phyloP scores from a whole-genome alignment of 371 early-diverging fungal genomes.

The Rhizopus microsporus region DNA sequence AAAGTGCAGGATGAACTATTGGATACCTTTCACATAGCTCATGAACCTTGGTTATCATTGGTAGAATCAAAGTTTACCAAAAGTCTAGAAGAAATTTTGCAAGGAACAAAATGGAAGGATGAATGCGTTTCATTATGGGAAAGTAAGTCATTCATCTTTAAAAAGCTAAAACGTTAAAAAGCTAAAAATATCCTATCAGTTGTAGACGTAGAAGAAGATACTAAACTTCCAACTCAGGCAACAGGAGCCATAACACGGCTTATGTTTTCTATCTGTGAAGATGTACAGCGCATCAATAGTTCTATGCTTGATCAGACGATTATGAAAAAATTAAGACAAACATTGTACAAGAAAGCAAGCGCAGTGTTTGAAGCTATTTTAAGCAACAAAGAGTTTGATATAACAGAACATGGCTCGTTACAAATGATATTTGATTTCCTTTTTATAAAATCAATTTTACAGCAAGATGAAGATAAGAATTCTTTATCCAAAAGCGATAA shows the following conservation, averaged over 20 bases:
- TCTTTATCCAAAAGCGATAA: conserved; percentile 17
- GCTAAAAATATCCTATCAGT: conserved; percentile 1
- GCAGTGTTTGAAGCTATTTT: conserved; percentile 7
- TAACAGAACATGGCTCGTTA: conserved; percentile 54
- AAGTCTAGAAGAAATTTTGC: conserved; percentile 15
- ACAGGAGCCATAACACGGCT: conserved; percentile 40
- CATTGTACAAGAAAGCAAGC: neutral
- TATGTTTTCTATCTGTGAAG: conserved; percentile 49
- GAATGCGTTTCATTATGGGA: conserved; percentile 38
- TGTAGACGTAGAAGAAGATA: conserved; percentile 26
- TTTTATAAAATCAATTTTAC: conserved; percentile 41
- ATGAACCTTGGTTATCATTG: conserved; percentile 46
- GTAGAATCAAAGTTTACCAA: conserved; percentile 28
- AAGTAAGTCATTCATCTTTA: conserved; percentile 19
- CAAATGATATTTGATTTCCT: conserved; percentile 58
- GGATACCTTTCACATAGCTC: conserved; percentile 30
- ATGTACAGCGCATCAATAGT: conserved; percentile 49
- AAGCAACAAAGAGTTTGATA: neutral
- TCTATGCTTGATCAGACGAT: conserved; percentile 33
- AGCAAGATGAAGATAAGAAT: conserved; percentile 7
- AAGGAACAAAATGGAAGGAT: conserved; percentile 33
- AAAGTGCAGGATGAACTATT: conserved; percentile 25
- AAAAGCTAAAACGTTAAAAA: neutral
- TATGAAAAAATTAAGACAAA: conserved; percentile 7
- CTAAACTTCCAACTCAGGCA: conserved; percentile 49